These are phyloP conservation scores for Rhizopogon sp. DNA, from an alignment of 768 basidiomycete genomes.

Conservation along the genomic window DNA sequence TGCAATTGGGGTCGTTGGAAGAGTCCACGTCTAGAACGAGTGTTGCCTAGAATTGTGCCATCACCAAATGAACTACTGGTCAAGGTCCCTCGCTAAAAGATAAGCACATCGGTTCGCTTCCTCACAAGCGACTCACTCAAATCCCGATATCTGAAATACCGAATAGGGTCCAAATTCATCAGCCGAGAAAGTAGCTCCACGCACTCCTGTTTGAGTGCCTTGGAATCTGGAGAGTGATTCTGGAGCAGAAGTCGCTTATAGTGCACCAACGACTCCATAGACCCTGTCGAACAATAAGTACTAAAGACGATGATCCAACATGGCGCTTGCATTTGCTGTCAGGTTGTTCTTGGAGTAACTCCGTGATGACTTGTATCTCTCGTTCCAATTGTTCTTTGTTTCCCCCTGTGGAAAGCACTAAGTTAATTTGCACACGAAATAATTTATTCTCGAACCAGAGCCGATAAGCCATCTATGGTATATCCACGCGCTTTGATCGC, in stretches of 20 bases:
- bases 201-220: conserved; percentile 42
- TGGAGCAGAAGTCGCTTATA: conserved; percentile 71
- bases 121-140: conserved; percentile 37
- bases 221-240: conserved; percentile 36
- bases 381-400: conserved; percentile 53
- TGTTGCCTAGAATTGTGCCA: no score
- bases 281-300: conserved; percentile 53
- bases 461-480: conserved; percentile 98
- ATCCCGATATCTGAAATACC: conserved; percentile 65
- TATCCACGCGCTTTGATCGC: conserved; percentile 96
- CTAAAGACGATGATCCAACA: not conserved
- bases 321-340: conserved; percentile 79
- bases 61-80: not conserved
- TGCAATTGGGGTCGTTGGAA: no score
- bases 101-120: not conserved
- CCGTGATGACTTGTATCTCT: conserved; percentile 77
- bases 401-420: conserved; percentile 39
- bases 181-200: conserved; percentile 50
- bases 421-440: not conserved
- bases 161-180: conserved; percentile 56
- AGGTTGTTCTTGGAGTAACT: conserved; percentile 82
- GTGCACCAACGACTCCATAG: conserved; percentile 85
- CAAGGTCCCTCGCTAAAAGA: not conserved
- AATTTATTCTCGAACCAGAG: conserved; percentile 42
- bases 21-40: no score